Conservation (phyloP, 2,329 filamentous ascomycete genomes). For the Beauveria brongniartii region DNA sequence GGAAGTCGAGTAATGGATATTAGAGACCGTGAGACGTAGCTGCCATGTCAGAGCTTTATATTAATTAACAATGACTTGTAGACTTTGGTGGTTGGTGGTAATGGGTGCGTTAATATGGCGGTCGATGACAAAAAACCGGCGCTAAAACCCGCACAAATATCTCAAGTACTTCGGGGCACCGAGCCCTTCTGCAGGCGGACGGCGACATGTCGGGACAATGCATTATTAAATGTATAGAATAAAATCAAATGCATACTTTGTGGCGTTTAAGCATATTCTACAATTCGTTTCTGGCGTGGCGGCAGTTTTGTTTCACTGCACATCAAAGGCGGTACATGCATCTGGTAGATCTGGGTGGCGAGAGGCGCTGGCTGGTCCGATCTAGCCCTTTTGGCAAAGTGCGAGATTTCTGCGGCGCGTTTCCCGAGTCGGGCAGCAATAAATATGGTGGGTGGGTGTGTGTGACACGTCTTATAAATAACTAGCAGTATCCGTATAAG, state of each 20-base stretch:
- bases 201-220: neutral
- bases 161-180: conserved; percentile 16
- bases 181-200: neutral
- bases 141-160: conserved; percentile 30
- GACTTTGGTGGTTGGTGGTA: neutral
- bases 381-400: neutral
- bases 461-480: no score
- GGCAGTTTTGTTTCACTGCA: neutral
- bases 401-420: neutral
- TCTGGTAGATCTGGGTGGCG: neutral
- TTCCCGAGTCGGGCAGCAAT: neutral
- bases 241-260: no score
- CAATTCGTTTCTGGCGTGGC: neutral
- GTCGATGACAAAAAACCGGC: conserved; percentile 9
- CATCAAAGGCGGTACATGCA: neutral
- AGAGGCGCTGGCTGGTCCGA: neutral
- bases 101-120: conserved; percentile 2
- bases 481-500: no score
- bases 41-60: conserved; percentile 7
- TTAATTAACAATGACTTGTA: neutral
- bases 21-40: neutral
- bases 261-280: no score
- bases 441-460: no score
- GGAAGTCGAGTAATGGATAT: neutral
- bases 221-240: neutral